Evolutionary conservation across 495 filamentous ascomycete genomes (phyloP).

Genomic region (Acidiella bohemica): DNA sequence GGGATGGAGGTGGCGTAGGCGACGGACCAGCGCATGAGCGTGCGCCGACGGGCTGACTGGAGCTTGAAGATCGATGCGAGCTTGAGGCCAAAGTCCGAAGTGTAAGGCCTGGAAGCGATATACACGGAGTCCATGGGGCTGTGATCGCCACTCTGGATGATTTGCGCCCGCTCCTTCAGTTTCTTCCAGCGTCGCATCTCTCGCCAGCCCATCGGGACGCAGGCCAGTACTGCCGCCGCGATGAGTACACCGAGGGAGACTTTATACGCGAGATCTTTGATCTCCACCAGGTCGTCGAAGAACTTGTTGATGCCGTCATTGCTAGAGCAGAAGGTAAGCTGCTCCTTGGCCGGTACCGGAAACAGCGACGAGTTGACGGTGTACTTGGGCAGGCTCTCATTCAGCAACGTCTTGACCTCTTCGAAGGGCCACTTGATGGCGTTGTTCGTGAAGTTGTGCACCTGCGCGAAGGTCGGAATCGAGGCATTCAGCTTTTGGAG

Average conservation of each 20-base stretch:
- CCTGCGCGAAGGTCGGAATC: constrained; percentile 70
- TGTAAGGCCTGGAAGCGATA: constrained; percentile 66
- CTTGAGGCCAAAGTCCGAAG: constrained; percentile 56
- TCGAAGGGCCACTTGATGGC: constrained; percentile 69
- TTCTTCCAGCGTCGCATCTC: constrained; percentile 69
- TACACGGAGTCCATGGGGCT: constrained; percentile 86
- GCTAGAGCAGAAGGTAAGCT: constrained; percentile 74
- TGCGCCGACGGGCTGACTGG: constrained; percentile 52
- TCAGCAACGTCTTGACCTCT: constrained; percentile 52
- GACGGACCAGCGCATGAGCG: constrained; percentile 68
- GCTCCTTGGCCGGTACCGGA: constrained; percentile 65
- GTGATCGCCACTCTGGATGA: constrained; percentile 49
- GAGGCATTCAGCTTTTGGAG: constrained; percentile 56
- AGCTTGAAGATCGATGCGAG: constrained; percentile 53
- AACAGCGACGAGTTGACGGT: constrained; percentile 63
- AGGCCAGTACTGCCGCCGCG: constrained; percentile 54
- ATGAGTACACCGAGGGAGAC: constrained; percentile 61
- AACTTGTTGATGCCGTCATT: constrained; percentile 76
- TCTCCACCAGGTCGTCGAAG: constrained; percentile 55
- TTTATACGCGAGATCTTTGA: constrained; percentile 49
- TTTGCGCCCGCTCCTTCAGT: constrained; percentile 52
- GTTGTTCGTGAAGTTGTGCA: constrained; percentile 60
- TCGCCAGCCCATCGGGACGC: constrained; percentile 60
- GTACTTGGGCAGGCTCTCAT: constrained; percentile 52
- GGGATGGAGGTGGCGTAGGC: constrained; percentile 76